Base-by-base conservation (phyloP, 1,284 basidiomycete species). In the Phaffia rhodozyma region DNA sequence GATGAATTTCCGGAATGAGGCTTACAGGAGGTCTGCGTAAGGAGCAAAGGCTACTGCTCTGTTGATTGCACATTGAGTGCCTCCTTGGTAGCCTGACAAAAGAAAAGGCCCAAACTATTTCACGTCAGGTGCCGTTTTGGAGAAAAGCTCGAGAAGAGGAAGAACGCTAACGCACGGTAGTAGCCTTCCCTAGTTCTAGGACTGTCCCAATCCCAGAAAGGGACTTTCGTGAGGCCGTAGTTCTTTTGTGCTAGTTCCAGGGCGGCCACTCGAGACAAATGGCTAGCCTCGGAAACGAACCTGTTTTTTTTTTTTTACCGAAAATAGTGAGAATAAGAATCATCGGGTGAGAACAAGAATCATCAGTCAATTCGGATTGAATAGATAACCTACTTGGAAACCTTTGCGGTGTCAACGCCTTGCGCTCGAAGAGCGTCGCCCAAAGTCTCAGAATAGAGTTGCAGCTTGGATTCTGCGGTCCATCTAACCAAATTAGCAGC, bases 181-280 rank as follows among this genome's bases (percentile, higher is more conserved):
- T 83, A 96, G 56, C 93, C 93, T 76, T 97, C 94, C 62, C 93
- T 84, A 0, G 94, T 97, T 63, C 94, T 82, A 55, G 93, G 91
- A 29, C 86, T 81, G 73, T 97, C 89, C 92, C 94, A 97, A 77
- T 93, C 82, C 87, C 90, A 97, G 82, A 76, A 79, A 53, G 78
- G 77, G 30, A 67, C 66, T 25, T 67, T 78, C 75, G 81, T 84
- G 67, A 96, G 79, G 53, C 89, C 89, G 73, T 86, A 89, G 68
- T 88, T 83, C 69, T 82, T 83, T 75, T 86, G 82, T 1, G 93
- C 92, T 67, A 96, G 84, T 62, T 78, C 76, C 67, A 88, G 80
- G 0, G 91, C 87, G 56, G 82, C 80, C 25, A 79, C 72, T 72
- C 87, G 85, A 11, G 91, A 89, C 20, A 80, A 79, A 68, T 84